Base-by-base conservation (phyloP, 1,139 yeast genomes). In the Blastobotrys arbuscula region DNA sequence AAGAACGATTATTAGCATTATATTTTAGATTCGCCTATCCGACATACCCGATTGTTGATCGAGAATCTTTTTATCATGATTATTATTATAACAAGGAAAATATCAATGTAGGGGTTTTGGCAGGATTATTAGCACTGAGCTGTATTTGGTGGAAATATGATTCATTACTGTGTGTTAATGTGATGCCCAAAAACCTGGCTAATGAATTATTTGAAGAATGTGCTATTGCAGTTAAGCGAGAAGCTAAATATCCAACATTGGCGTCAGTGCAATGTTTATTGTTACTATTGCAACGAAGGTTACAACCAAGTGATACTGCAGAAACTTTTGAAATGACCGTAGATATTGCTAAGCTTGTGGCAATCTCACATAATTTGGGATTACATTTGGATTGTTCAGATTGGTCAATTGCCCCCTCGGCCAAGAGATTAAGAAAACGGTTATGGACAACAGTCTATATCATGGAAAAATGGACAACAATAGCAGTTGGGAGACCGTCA, bases 191-290 rank as follows among this genome's bases (percentile, higher is more conserved):
- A 15, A 59, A 60, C 20, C 53, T 67, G 30, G 56, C 60, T 13
- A 56, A 55, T 19, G 58, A 61, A 28, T 53, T 67, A 13, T 67
- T 63, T 58, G 55, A 55, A 8, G 63, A 64, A 44, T 63, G 69
- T 44, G 54, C 56, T 4, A 53, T 55, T n/a, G 61, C 66, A 2
- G 60, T 67, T 6, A 66, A 66, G 19, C 58, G 68, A 10, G 69
- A 67, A 36, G 50, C 63, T 30, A 53, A 57, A 33, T 64, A 63
- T 35, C 71, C 77, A 20, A 69, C 72, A 44, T 59, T 74, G 36
- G 68, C 69, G 40, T 69, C 79, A 19, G 68, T 70, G 66, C 73
- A 74, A 40, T 73, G 72, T 39, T 63, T 71, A 44, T 62, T 70
- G 31, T 60, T 68, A 16, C 66, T 63, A 23, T 51, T 63, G 16